Evolutionary conservation across 1,284 basidiomycete genomes (phyloP), one percentile per base, ranked within the genome.

Genomic region (Puccinia novopanici): DNA sequence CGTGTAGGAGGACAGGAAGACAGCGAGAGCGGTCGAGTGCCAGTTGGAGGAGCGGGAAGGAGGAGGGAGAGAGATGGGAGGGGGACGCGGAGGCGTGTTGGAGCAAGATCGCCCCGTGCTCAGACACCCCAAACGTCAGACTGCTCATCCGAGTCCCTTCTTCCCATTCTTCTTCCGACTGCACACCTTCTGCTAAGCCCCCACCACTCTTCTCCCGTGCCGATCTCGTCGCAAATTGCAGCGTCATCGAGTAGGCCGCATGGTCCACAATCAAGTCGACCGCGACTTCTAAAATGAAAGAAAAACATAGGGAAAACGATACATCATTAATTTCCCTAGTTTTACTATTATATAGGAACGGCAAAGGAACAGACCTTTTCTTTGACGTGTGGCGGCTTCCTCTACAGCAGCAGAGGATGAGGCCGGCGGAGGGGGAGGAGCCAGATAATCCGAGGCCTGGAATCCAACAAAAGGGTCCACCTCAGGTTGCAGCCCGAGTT

Each of bases 251-350:
- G 34, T 72, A 55, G 24, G 45, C 27, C 13, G 45, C 50, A 52
- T 72, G 70, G 19, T 72, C 50, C 19, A 72, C 12, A 34, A 72
- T 55, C 30, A 72, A 1, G 27, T 72, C 70, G 24, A 72, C 55
- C 50, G 70, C 54, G 24, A 72, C 50, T 34, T 72, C 70, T 54
- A n/a, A 67, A 45, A 2, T n/a, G 45, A 34, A 67, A 37, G 24
- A 67, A 67, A 15, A 17, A 12, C 2, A n/a, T n/a, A 22, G 19
- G 13, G 40, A 63, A 63, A n/a, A n/a, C n/a, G n/a, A n/a, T n/a
- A n/a, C n/a, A n/a, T n/a, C n/a, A n/a, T n/a, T n/a, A n/a, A n/a
- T n/a, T 40, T 15, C 37, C 59, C 24, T 6, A 63, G 34, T 8
- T 63, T 63, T 63, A 12, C 1, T 2, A n/a, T 52, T 52, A 40